Percentiles rank a stretch among this genome's conserved stretches.
phyloP scores from a whole-genome alignment of 2,329 filamentous ascomycete species.

The Acarospora socialis region DNA sequence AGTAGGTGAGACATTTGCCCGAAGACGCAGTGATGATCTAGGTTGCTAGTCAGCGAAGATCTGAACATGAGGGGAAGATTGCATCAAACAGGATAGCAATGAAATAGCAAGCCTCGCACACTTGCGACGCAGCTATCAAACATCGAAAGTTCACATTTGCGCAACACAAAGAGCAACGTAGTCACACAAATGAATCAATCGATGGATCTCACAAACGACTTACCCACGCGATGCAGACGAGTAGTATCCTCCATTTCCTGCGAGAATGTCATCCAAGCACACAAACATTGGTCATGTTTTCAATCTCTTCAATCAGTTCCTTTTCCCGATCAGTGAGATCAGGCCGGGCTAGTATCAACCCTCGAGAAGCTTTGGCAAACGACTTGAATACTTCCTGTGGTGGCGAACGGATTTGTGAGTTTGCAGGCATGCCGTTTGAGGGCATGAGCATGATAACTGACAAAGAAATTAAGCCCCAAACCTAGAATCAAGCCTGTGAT shows the following conservation, averaged over 20 bases:
- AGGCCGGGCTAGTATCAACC: neutral
- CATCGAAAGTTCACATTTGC: too few species aligned
- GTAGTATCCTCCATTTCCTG: too few species aligned
- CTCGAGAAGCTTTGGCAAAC: conserved; percentile 5
- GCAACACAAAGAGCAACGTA: too few species aligned
- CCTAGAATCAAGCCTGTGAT: conserved; percentile 7
- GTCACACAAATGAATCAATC: too few species aligned
- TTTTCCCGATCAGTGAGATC: neutral
- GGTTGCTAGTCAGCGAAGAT: conserved; percentile 4
- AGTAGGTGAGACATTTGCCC: conserved; percentile 6
- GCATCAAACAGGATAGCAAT: neutral
- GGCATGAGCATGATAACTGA: too few species aligned
- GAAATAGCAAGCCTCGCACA: too few species aligned
- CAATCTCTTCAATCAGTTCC: conserved; percentile 1
- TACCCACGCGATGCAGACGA: too few species aligned
- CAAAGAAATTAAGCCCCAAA: conserved; percentile 10
- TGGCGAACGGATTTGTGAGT: neutral
- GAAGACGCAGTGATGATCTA: conserved; percentile 7
- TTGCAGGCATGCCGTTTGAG: neutral
- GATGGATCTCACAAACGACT: too few species aligned
- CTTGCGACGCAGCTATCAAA: too few species aligned
- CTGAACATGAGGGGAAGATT: neutral
- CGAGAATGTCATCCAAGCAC: conserved; percentile 1
- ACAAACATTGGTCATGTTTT: conserved; percentile 2
- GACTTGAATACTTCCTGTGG: conserved; percentile 9